Percentiles rank a stretch among this genome's conserved stretches.
Conservation (phyloP, 805 yeast genomes). For the Brettanomyces nanus region DNA sequence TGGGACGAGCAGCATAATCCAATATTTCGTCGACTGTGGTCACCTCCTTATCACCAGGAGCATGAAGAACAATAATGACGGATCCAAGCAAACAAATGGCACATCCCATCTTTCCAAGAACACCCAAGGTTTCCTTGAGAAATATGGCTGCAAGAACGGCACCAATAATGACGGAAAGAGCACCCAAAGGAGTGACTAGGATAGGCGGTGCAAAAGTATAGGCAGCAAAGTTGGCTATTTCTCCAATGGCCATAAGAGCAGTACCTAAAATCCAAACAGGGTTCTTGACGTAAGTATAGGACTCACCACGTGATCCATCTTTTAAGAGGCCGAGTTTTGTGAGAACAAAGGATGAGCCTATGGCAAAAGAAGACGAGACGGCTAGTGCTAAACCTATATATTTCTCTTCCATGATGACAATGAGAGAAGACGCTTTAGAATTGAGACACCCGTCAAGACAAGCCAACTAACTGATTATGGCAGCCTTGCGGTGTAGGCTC, state of each 20-base stretch:
- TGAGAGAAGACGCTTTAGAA: too few relatives aligned
- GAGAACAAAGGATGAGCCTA: constrained; percentile 83
- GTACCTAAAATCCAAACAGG: constrained; percentile 96
- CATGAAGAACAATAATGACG: constrained; percentile 80
- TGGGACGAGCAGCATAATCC: constrained; percentile 70
- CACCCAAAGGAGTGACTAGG: constrained; percentile 87
- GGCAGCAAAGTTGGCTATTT: constrained; percentile 88
- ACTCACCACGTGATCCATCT: constrained; percentile 61
- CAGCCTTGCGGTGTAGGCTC: too few relatives aligned
- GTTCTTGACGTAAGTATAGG: constrained; percentile 68
- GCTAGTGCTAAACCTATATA: constrained; percentile 86
- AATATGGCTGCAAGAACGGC: constrained; percentile 84
- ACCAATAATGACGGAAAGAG: constrained; percentile 82
- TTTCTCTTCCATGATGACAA: constrained; percentile 81
- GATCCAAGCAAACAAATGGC: constrained; percentile 85
- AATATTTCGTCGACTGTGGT: constrained; percentile 83
- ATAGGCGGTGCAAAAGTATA: constrained; percentile 94
- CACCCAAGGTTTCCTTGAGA: constrained; percentile 78
- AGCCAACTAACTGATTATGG: too few relatives aligned
- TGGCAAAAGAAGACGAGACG: constrained; percentile 78
- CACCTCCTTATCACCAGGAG: constrained; percentile 90
- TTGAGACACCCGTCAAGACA: too few relatives aligned
- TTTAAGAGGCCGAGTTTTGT: constrained; percentile 77
- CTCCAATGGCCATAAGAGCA: constrained; percentile 84
- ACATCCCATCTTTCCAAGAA: constrained; percentile 86